These are phyloP conservation scores for Pichia ethanolica DNA, from an alignment of 805 yeast species.

Conservation along the genomic window DNA sequence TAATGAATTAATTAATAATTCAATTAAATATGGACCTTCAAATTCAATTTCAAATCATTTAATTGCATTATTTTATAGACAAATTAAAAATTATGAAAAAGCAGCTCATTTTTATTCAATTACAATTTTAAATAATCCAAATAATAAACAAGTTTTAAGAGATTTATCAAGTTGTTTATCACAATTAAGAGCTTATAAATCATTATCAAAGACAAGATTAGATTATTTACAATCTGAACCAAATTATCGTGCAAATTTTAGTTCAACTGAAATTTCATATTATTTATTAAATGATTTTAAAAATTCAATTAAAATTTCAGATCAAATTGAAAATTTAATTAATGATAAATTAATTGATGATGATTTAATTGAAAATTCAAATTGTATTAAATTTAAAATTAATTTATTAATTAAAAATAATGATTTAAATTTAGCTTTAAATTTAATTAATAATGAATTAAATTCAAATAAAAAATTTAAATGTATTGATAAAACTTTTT, in stretches of 20 bases:
- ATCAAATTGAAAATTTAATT: slow-evolving; percentile 68
- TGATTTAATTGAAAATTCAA: slow-evolving; percentile 74
- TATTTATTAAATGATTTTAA: slow-evolving; percentile 61
- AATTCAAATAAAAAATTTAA: slow-evolving; percentile 7
- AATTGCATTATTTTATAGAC: slow-evolving; percentile 74
- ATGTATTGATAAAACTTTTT: slow-evolving; percentile 30
- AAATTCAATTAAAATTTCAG: slow-evolving; percentile 64
- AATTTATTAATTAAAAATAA: slow-evolving; percentile 57
- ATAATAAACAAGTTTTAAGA: slow-evolving; percentile 69
- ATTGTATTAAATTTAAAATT: slow-evolving; percentile 68
- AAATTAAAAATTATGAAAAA: slow-evolving; percentile 58
- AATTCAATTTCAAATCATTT: slow-evolving; percentile 78
- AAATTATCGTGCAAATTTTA: slow-evolving; percentile 88
- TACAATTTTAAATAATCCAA: slow-evolving; percentile 70
- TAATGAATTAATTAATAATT: slow-evolving; percentile 50
- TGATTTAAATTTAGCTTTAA: slow-evolving; percentile 56
- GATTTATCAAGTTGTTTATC: slow-evolving; percentile 76
- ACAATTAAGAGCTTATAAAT: slow-evolving; percentile 69
- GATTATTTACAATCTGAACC: slow-evolving; percentile 63
- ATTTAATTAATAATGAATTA: slow-evolving; percentile 38
- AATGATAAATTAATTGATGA: slow-evolving; percentile 58
- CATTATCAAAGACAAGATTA: slow-evolving; percentile 55
- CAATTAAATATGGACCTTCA: slow-evolving; percentile 47
- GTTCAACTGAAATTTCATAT: slow-evolving; percentile 78
- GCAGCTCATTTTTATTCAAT: slow-evolving; percentile 73